Percentiles rank a stretch among this genome's conserved stretches.
Conservation (phyloP, 345 rosid species). For the Salix caprea region DNA sequence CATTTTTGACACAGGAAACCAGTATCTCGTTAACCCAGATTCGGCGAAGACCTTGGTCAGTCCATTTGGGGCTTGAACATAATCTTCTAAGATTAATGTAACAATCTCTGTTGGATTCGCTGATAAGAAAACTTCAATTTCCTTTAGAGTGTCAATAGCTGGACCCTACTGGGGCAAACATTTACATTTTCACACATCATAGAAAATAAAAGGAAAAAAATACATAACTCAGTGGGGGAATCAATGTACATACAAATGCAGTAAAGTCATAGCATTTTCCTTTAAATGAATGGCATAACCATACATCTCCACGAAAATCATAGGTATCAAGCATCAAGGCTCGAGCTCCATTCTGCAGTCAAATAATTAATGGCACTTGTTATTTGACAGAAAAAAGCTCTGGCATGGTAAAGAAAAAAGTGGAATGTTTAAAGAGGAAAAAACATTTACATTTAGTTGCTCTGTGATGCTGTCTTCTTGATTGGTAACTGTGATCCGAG, state of each 20-base stretch:
- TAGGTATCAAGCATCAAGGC: conserved; percentile 68
- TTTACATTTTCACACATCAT: not conserved
- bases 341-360: conserved; percentile 54
- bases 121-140: conserved; percentile 58
- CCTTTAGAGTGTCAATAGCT: conserved; percentile 50
- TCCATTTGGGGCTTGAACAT: conserved; percentile 50
- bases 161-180: conserved; percentile 34
- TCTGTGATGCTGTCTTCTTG: conserved; percentile 63
- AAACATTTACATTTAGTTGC: conserved; percentile 47
- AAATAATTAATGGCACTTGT: not conserved
- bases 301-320: conserved; percentile 56
- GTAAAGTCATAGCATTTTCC: conserved; percentile 59
- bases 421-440: not conserved
- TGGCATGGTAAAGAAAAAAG: not conserved
- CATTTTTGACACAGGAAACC: conserved; percentile 51
- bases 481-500: conserved; percentile 45
- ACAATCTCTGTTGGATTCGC: conserved; percentile 57
- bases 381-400: not conserved
- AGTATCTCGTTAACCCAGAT: conserved; percentile 58
- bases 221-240: not conserved
- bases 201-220: not conserved
- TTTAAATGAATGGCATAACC: conserved; percentile 68
- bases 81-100: conserved; percentile 65
- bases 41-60: conserved; percentile 50
- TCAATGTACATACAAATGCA: conserved; percentile 42